These are phyloP conservation scores for Suhomyces sp. DNA, from an alignment of 805 yeast species.

Conservation along the genomic window DNA sequence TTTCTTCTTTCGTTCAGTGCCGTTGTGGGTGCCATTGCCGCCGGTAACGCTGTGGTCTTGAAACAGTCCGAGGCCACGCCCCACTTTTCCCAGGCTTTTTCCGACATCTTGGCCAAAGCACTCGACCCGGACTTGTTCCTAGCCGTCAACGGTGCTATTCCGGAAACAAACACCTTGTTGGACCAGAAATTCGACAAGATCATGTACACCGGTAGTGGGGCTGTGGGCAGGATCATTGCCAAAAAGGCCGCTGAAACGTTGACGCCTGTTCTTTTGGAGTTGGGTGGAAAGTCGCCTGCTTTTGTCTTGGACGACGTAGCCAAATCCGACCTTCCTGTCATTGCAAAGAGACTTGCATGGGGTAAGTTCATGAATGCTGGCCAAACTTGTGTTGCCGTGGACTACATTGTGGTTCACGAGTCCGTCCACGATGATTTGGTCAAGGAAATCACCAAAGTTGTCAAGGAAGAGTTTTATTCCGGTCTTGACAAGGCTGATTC, in stretches of 20 bases:
- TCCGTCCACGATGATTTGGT: slow-evolving; percentile 52
- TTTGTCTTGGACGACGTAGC: slow-evolving; percentile 55
- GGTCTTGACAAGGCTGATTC: slow-evolving; percentile 21
- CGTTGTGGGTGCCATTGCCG: slow-evolving; percentile 75
- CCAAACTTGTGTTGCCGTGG: slow-evolving; percentile 89
- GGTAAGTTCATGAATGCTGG: slow-evolving; percentile 81
- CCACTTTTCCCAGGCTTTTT: slow-evolving; percentile 51
- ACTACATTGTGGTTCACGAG: slow-evolving; percentile 70
- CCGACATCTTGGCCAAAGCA: slow-evolving; percentile 50
- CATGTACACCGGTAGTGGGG: slow-evolving; percentile 77
- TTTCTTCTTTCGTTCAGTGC: slow-evolving; percentile 61
- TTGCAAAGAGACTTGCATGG: slow-evolving; percentile 68
- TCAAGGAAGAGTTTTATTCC: slow-evolving; percentile 46
- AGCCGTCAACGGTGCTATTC: slow-evolving; percentile 70
- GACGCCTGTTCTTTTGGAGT: slow-evolving; percentile 77
- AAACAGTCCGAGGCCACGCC: slow-evolving; percentile 79
- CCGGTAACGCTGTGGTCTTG: slow-evolving; percentile 76
- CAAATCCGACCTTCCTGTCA: slow-evolving; percentile 38
- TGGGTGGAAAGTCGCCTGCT: slow-evolving; percentile 92
- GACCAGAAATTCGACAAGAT: slow-evolving; percentile 74
- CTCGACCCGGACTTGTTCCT: slow-evolving; percentile 56
- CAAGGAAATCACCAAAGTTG: slow-evolving; percentile 34
- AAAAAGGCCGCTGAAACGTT: slow-evolving; percentile 78
- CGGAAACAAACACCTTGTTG: slow-evolving; percentile 58
- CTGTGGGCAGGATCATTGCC: slow-evolving; percentile 75